phyloP scores from a whole-genome alignment of 140 eudicot genomes.

The Senecio squalidus region DNA sequence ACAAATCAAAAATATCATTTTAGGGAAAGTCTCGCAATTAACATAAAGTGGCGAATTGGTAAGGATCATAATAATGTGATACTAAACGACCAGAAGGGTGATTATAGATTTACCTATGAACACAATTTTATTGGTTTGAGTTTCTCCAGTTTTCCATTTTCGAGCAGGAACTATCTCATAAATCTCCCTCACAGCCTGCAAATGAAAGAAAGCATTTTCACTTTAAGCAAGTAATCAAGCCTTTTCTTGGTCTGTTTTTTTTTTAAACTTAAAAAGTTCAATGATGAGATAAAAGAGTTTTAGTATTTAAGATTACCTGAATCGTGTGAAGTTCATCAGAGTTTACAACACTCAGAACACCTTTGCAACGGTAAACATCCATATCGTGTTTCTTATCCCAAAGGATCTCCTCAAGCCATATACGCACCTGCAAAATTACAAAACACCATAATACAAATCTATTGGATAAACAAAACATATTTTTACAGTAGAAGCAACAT shows the following conservation, averaged over 20 bases:
- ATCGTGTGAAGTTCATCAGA: conserved; percentile 86
- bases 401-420: conserved; percentile 84
- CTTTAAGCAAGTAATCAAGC: not conserved
- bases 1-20: too few relatives aligned
- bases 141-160: conserved; percentile 58
- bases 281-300: not conserved
- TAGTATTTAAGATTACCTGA: conserved; percentile 42
- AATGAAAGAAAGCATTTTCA: not conserved
- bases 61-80: too few relatives aligned
- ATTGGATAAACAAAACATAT: not conserved
- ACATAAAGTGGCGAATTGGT: too few relatives aligned
- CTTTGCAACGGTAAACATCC: conserved; percentile 96
- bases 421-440: conserved; percentile 37
- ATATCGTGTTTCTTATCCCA: conserved; percentile 85
- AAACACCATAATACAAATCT: conserved; percentile 3
- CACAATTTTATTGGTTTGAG: conserved; percentile 59
- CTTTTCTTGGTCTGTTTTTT: not conserved
- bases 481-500: not conserved
- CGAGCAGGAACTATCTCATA: conserved; percentile 89
- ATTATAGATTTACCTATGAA: conserved; percentile 53
- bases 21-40: too few relatives aligned
- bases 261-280: not conserved
- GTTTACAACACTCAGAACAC: conserved; percentile 54
- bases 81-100: not conserved
- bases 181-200: conserved; percentile 88